Conservation (phyloP, 441 rosid species). For the Dalechampia spathulata region DNA sequence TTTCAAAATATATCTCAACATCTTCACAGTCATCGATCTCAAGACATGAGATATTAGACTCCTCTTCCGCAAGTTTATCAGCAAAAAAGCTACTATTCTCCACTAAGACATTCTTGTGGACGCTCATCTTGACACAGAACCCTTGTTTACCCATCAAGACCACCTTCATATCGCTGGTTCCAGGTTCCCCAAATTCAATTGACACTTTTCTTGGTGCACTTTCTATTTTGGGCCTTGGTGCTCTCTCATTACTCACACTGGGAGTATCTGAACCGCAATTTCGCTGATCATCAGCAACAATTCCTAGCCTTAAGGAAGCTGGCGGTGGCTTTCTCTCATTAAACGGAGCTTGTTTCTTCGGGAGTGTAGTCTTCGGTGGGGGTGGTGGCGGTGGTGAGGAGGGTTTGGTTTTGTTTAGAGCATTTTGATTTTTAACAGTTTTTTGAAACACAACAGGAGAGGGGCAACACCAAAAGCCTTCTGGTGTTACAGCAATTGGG, state of each 20-base stretch:
- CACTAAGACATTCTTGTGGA: slow-evolving; percentile 64
- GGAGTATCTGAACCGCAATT: slow-evolving; percentile 27
- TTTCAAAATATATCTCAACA: slow-evolving; percentile 83
- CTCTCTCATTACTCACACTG: slow-evolving; percentile 46
- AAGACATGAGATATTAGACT: slow-evolving; percentile 50
- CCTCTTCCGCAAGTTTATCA: slow-evolving; percentile 53
- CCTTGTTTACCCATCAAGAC: slow-evolving; percentile 82
- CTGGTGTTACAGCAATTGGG: slow-evolving; percentile 93
- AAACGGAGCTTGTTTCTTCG: slow-evolving; percentile 39
- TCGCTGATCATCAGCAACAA: slow-evolving; percentile 45
- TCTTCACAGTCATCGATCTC: slow-evolving; percentile 84
- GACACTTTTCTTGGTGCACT: slow-evolving; percentile 81
- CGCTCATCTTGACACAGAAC: slow-evolving; percentile 86
- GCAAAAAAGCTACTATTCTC: slow-evolving; percentile 69
- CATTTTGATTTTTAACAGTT: slow-evolving; percentile 55
- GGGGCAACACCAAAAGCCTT: slow-evolving; percentile 99
- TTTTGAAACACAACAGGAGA: slow-evolving; percentile 90
- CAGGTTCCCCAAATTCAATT: slow-evolving; percentile 87
- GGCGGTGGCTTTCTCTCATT: slow-evolving; percentile 52
- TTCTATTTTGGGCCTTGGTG: slow-evolving; percentile 63
- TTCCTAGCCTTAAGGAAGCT: slow-evolving; percentile 45
- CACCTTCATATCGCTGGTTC: slow-evolving; percentile 82
- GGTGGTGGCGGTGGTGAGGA: slow-evolving; percentile 51
- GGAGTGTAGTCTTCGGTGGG: slow-evolving; percentile 34
- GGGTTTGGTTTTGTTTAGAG: slow-evolving; percentile 61